phyloP scores from a whole-genome alignment of 169 alveolate genomes.

The Plasmodium sp. region DNA sequence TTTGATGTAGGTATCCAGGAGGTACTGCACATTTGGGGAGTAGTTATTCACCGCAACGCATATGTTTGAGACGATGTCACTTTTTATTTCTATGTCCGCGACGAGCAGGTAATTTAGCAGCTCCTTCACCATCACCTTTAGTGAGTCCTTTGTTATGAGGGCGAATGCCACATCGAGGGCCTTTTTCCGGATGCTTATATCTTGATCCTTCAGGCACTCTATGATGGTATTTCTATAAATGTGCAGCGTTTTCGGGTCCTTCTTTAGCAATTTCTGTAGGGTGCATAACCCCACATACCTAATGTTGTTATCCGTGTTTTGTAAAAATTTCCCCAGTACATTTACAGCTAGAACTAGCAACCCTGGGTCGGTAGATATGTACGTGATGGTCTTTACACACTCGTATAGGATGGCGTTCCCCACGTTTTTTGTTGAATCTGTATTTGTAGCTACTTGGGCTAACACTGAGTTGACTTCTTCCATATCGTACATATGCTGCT shows the following conservation, averaged over 20 bases:
- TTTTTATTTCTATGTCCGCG: slow-evolving; percentile 92
- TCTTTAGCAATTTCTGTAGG: slow-evolving; percentile 91
- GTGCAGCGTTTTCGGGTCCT: slow-evolving; percentile 87
- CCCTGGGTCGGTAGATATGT: slow-evolving; percentile 89
- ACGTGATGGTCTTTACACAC: slow-evolving; percentile 96
- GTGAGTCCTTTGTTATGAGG: slow-evolving; percentile 93
- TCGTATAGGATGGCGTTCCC: slow-evolving; percentile 98
- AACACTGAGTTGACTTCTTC: slow-evolving; percentile 92
- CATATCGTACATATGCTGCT: slow-evolving; percentile 82
- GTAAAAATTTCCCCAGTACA: slow-evolving; percentile 95
- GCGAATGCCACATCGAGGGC: slow-evolving; percentile 97
- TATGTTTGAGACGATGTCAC: slow-evolving; percentile 91
- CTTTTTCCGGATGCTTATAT: slow-evolving; percentile 94
- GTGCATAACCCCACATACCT: slow-evolving; percentile 91
- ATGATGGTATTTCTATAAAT: slow-evolving; percentile 81
- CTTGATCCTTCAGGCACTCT: slow-evolving; percentile 95
- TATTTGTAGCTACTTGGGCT: slow-evolving; percentile 96
- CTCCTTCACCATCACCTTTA: slow-evolving; percentile 93
- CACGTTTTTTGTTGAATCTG: slow-evolving; percentile 95
- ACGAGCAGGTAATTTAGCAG: slow-evolving; percentile 91
- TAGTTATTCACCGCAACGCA: slow-evolving; percentile 88
- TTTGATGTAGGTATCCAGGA: slow-evolving; percentile 92
- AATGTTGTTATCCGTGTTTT: slow-evolving; percentile 94
- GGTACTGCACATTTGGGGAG: slow-evolving; percentile 90
- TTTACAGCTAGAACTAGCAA: slow-evolving; percentile 94